phyloP scores from a whole-genome alignment of 441 rosid genomes.

The Jatropha multifida region DNA sequence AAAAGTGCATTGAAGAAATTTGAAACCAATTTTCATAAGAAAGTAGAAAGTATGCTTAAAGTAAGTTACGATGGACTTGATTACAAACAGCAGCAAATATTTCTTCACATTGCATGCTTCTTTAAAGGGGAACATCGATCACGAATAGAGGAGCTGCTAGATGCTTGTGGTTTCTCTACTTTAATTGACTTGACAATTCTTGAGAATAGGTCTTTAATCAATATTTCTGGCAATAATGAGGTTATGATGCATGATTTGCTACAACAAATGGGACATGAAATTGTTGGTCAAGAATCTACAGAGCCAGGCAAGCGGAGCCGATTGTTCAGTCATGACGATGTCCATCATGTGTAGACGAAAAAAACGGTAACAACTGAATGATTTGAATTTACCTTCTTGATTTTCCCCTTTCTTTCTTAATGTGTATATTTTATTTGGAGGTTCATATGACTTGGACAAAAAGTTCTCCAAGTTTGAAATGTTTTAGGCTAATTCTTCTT shows the following conservation, averaged over 20 bases:
- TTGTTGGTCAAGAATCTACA: background rate
- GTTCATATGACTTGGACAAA: background rate
- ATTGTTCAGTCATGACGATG: background rate
- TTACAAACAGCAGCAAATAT: background rate
- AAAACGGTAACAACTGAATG: background rate
- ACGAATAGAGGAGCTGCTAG: background rate
- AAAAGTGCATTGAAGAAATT: background rate
- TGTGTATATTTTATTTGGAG: background rate
- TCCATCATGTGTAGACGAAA: background rate
- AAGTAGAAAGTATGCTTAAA: background rate
- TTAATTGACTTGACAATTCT: background rate
- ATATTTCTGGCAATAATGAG: background rate
- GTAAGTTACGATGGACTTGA: conserved; percentile 3
- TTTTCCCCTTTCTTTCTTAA: background rate
- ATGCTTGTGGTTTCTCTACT: conserved; percentile 3
- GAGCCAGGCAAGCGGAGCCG: conserved; percentile 3
- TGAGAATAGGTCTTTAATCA: background rate
- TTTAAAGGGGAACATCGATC: background rate
- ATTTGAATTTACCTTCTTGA: background rate
- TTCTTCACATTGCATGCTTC: conserved; percentile 4
- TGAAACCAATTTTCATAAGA: background rate
- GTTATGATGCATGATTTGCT: background rate
- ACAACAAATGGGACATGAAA: background rate
- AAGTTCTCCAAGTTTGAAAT: too few relatives aligned
- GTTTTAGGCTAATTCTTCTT: background rate